Evolutionary conservation across 139 green algal genomes (phyloP).

Genomic region (Auxenochlorella protothecoides): DNA sequence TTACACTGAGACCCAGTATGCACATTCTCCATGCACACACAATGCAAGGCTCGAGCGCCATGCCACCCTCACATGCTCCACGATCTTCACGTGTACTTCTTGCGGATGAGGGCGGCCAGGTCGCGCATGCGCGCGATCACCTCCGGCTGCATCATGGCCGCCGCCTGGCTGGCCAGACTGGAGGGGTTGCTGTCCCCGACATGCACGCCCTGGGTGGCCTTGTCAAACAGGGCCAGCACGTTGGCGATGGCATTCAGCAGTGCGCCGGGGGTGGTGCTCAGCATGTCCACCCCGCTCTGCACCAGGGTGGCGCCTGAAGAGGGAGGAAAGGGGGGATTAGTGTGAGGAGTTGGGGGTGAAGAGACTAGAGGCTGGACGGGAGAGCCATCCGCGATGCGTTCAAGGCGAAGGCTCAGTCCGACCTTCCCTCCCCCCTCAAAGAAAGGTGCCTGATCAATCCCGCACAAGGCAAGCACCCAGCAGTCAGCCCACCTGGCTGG

Average conservation of each 20-base stretch:
- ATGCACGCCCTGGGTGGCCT: not conserved
- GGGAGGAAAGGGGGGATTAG: too few species aligned
- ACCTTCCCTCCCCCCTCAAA: not conserved
- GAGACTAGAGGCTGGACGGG: not conserved
- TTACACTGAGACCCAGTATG: too few species aligned
- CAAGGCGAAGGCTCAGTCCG: not conserved
- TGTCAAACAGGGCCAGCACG: slow-evolving; percentile 46
- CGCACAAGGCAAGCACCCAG: too few species aligned
- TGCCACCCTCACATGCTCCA: too few species aligned
- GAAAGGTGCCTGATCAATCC: too few species aligned
- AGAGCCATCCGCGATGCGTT: not conserved
- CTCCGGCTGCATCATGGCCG: slow-evolving; percentile 55
- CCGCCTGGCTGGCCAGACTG: slow-evolving; percentile 41
- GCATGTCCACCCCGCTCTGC: slow-evolving; percentile 26
- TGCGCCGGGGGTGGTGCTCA: slow-evolving; percentile 42
- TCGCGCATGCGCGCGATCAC: slow-evolving; percentile 45
- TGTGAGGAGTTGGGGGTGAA: not conserved
- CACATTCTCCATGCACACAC: too few species aligned
- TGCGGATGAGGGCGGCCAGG: slow-evolving; percentile 32
- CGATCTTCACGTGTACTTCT: slow-evolving; percentile 32
- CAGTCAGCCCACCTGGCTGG: slow-evolving; percentile 8
- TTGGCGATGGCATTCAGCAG: slow-evolving; percentile 45
- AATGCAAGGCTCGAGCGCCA: too few species aligned
- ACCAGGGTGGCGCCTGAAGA: slow-evolving; percentile 15
- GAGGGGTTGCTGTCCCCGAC: not conserved